Base-by-base conservation (phyloP, 2,329 filamentous ascomycete species). In the Colletotrichum graminicola region DNA sequence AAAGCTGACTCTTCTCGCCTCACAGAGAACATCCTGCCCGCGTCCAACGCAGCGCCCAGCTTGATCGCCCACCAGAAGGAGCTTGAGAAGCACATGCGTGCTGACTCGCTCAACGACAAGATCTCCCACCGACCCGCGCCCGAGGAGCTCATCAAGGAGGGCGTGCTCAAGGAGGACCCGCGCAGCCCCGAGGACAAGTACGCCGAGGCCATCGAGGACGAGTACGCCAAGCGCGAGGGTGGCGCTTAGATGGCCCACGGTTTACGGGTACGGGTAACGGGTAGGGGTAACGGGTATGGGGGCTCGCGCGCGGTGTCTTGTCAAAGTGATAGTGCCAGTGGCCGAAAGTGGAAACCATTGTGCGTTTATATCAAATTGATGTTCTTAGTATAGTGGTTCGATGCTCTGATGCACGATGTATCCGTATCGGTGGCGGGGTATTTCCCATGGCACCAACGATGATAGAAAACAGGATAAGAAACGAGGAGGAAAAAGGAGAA, bases 11-110 rank as follows among this genome's bases (percentile, higher is more conserved):
- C 65, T 51, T 62, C 66, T 57, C 62, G 45, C 64, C 68, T 68
- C 70, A 65, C 76, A 95, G 93, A 91, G 76, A 97, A 97, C 82
- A 97, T 98, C 80, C 90, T 98, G 34, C 93, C 93, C 34, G 90
- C 91, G 67, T 92, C 92, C 41, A 92, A 82, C 62, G 94, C 92
- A 23, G 94, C 94, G 0, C 94, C 95, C 0, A 88, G 92, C 2
- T 85, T 98, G 65, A 91, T 92, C 78, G 94, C 92, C 67, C 90
- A 94, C 73, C 94, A 96, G 81, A 92, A 89, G 78, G 93, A 97
- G 84, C 90, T 98, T 52, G 90, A 94, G 81, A 94, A 91, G 80
- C 92, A 94, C 81, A 97, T 98, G 94, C 89, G 92, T 18, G 92
- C 91, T 71, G 93, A 97, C 80, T 92, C 88, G 66, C 87, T 98